Percentiles rank a stretch among this genome's conserved stretches.
Evolutionary conservation across 148 eudicot genomes (phyloP).

Genomic region (Vaccinium myrtillus): DNA sequence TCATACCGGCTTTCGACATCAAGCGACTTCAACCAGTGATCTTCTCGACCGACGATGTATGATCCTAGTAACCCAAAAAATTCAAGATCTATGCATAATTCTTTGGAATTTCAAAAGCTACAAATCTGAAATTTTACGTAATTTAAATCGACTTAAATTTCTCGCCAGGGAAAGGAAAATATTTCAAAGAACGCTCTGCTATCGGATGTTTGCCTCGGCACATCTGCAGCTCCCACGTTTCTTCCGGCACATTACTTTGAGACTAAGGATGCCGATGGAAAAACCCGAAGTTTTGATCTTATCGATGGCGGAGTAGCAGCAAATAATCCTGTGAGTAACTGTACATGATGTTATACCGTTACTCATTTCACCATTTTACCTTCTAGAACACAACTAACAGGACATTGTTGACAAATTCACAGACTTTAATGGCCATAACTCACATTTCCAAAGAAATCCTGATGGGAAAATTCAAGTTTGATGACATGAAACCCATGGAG

Average conservation of each 20-base stretch:
- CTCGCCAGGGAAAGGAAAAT: constrained; percentile 25
- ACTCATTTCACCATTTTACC: background rate
- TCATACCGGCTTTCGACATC: constrained; percentile 44
- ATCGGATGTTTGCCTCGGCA: constrained; percentile 43
- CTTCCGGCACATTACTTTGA: constrained; percentile 46
- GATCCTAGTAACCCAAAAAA: background rate
- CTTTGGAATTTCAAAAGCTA: background rate
- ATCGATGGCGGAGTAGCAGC: constrained; percentile 56
- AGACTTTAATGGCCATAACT: constrained; percentile 33
- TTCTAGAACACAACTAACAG: background rate
- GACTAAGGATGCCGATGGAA: constrained; percentile 28
- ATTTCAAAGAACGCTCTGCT: constrained; percentile 31
- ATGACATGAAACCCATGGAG: constrained; percentile 22
- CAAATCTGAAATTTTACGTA: background rate
- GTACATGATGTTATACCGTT: background rate
- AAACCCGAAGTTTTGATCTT: constrained; percentile 31
- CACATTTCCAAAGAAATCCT: constrained; percentile 27
- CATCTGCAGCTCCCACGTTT: constrained; percentile 51
- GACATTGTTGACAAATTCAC: background rate
- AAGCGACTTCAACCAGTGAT: constrained; percentile 40
- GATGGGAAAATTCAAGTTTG: constrained; percentile 23
- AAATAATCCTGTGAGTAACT: constrained; percentile 42
- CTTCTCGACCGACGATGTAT: constrained; percentile 40
- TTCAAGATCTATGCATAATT: background rate
- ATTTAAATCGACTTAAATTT: background rate